Evolutionary conservation across 257 asterid species (phyloP).

Genomic region (Rauvolfia tetraphylla): DNA sequence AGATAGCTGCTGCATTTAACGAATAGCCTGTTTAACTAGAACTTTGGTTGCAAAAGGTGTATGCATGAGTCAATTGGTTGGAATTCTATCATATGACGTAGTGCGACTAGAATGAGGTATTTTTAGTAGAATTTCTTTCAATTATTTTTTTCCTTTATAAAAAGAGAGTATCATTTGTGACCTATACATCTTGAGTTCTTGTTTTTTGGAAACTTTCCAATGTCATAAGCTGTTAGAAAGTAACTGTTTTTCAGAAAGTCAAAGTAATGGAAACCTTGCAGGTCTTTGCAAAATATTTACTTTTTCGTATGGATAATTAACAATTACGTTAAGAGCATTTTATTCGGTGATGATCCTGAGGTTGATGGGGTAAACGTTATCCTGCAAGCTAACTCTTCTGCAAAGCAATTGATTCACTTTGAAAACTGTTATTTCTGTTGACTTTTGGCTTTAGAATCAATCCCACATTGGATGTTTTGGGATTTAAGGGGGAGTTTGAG

Average conservation of each 20-base stretch:
- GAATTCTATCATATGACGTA: not conserved
- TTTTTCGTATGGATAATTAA: too few species aligned
- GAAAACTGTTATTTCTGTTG: not conserved
- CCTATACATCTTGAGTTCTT: not conserved
- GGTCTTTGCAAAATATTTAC: not conserved
- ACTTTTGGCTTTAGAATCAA: too few species aligned
- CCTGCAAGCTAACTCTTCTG: not conserved
- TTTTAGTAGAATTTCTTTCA: not conserved
- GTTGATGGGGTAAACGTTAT: not conserved
- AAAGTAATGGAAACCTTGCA: not conserved
- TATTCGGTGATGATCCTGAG: not conserved
- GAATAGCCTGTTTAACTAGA: conserved; percentile 8
- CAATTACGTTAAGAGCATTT: not conserved
- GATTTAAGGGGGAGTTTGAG: too few species aligned
- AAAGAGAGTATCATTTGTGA: not conserved
- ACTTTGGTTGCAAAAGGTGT: not conserved
- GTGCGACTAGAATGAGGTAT: too few species aligned
- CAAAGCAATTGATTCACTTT: not conserved
- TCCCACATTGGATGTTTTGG: too few species aligned
- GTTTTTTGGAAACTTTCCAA: not conserved
- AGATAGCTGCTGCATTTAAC: conserved; percentile 63
- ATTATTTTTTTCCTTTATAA: not conserved
- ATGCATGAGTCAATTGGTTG: not conserved
- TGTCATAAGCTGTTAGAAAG: not conserved
- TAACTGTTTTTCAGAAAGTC: not conserved